Base-by-base conservation (phyloP, 108 stramenopile genomes). In the Skeletonema marinoi region DNA sequence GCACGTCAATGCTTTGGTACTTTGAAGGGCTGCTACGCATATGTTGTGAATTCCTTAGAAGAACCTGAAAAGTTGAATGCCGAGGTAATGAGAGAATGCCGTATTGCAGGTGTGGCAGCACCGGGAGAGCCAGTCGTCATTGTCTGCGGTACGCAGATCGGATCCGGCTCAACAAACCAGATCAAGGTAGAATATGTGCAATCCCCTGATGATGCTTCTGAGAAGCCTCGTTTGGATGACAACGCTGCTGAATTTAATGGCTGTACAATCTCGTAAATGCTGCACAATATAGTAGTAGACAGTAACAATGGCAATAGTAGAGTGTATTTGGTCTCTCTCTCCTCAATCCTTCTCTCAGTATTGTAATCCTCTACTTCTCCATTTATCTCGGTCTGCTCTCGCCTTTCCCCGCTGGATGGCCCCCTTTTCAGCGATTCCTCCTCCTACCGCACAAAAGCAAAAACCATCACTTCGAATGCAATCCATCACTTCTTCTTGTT, bases 81-180 rank as follows among this genome's bases (percentile, higher is more conserved):
- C 31, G 54, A 56, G 2, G 54, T 56, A 7, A 56, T 56, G 54
- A 56, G 54, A 7, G 54, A 56, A 56, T 56, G 54, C n/a, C 54
- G 54, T 8, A 56, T 56, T 25, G 19, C 68, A 60, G 93, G 93
- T 25, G 89, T 93, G 74, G 90, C 93, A 32, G 64, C 73, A 19
- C 65, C 87, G 1, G 98, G 97, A n/a, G 97, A 98, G 60, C 78
- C 88, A 31, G 81, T 98, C 21, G 95, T 98, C 17, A 88, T 97
- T 65, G 94, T 99, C 21, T 86, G 91, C 71, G 98, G 94, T 42
- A 74, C 76, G 35, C 66, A 68, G 29, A 71, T 71, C 25, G 71
- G 68, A 72, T 50, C 33, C 16, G 90, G 90, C 16, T 86, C 90
- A 16, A 95, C 91, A 62, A 95, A 93, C 80, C 85, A 81, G 31